Evolutionary conservation across 140 eudicot species (phyloP).

Genomic region (Bidens hawaiensis): DNA sequence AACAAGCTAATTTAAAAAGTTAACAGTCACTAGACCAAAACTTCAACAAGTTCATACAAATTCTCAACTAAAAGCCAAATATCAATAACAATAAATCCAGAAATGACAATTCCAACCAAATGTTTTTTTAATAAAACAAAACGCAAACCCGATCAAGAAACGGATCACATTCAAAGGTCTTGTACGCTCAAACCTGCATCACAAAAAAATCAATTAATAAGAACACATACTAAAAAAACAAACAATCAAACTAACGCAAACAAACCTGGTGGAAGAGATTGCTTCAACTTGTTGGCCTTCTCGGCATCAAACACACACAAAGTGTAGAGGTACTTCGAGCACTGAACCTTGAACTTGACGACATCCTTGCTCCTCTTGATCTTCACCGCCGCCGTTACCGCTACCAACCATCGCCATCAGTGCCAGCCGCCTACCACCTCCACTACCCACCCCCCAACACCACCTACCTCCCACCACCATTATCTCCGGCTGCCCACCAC

Average conservation of each 20-base stretch:
- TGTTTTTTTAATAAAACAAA: slow-evolving; percentile 13
- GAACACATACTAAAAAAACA: not conserved
- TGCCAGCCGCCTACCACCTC: too few relatives aligned
- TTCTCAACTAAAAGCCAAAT: not conserved
- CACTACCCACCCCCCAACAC: too few relatives aligned
- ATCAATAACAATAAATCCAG: slow-evolving; percentile 1
- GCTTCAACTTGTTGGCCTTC: slow-evolving; percentile 76
- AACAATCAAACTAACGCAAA: not conserved
- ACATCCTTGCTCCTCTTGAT: slow-evolving; percentile 67
- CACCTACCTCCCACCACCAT: too few relatives aligned
- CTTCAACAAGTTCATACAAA: slow-evolving; percentile 21
- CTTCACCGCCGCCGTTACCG: too few relatives aligned
- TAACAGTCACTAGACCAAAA: slow-evolving; percentile 7
- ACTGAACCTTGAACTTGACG: slow-evolving; percentile 70
- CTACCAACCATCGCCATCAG: too few relatives aligned
- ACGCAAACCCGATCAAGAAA: not conserved
- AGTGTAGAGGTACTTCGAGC: slow-evolving; percentile 72
- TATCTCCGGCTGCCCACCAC: too few relatives aligned
- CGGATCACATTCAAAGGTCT: slow-evolving; percentile 27
- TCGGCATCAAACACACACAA: slow-evolving; percentile 56
- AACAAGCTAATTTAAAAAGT: not conserved
- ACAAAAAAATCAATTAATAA: not conserved
- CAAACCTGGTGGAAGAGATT: slow-evolving; percentile 71
- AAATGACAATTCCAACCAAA: slow-evolving; percentile 1
- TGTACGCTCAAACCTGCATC: slow-evolving; percentile 67